phyloP scores from a whole-genome alignment of 148 eudicot species.

The Beta vulgaris region DNA sequence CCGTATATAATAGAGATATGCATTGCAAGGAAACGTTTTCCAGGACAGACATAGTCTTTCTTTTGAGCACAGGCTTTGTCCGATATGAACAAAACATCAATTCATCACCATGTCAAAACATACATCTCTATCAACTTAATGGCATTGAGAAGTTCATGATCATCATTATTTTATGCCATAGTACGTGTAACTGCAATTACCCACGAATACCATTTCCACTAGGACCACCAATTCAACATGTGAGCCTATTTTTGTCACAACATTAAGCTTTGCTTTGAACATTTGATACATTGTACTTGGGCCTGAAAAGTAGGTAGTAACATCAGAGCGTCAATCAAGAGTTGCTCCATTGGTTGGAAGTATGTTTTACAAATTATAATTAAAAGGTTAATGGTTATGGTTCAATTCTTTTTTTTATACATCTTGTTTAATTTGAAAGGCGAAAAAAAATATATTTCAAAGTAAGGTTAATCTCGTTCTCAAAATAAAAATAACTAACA shows the following conservation, averaged over 20 bases:
- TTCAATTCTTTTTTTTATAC: neutral
- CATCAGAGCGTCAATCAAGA: too few species aligned
- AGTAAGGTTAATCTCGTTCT: too few species aligned
- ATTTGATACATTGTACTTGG: neutral
- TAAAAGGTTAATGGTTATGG: neutral
- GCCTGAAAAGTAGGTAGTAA: neutral
- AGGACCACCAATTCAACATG: neutral
- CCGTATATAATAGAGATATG: too few species aligned
- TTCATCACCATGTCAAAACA: neutral
- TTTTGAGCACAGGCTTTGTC: neutral
- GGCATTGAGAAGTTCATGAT: constrained; percentile 13
- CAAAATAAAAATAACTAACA: too few species aligned
- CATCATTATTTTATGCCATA: neutral
- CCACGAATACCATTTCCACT: neutral
- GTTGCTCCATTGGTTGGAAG: neutral
- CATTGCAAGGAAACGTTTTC: too few species aligned
- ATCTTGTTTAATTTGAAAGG: too few species aligned
- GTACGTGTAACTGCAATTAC: neutral
- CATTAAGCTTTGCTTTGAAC: neutral
- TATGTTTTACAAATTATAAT: neutral
- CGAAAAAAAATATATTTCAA: too few species aligned
- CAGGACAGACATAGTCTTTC: too few species aligned
- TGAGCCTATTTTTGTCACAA: neutral
- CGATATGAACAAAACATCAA: neutral
- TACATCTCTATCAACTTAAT: constrained; percentile 9